Evolutionary conservation across 2,329 filamentous ascomycete species (phyloP), one percentile per base, ranked within the genome.

Genomic region (Drechslera avenae): DNA sequence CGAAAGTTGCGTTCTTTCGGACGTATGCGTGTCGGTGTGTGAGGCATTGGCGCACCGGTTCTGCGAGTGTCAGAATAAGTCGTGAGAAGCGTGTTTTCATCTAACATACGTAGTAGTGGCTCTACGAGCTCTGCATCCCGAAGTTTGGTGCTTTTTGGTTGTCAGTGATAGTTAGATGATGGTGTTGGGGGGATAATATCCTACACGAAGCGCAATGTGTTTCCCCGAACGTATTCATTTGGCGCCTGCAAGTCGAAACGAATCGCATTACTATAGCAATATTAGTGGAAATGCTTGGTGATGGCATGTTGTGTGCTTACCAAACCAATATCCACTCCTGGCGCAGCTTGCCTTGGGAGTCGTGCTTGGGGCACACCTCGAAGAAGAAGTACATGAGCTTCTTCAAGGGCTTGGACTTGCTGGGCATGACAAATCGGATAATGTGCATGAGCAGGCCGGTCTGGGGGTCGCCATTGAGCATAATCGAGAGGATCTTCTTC

Each of bases 281-380:
- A 62, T 75, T 59, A 76, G 54, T 33, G 5, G 10, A 3, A n/a
- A n/a, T 13, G 13, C 5, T 13, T 18, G 4, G 31, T 12, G 1
- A 13, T 18, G 7, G 7, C 26, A 13, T 42, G 14, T 35, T 64
- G n/a, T 75, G 14, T 5, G 73, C 81, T 63, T 78, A 97, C 93
- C 94, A 99, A 67, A 99, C 94, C 69, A 99, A 79, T 74, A 99
- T 99, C 91, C 97, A 97, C 79, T 99, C 94, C 78, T 99, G 94
- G 82, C 97, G 97, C 60, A 99, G 81, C 83, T 97, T 99, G 69
- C 94, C 94, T 71, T 82, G 87, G 46, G 87, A 82, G 76, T 99
- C 94, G 51, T 91, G 86, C 80, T 99, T 99, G 33, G 93, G 94
- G 75, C 94, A 97, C 73, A 97, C 94, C 78, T 99, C 94, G 74